Evolutionary conservation across 768 basidiomycete genomes (phyloP).

Genomic region (Trametes cinnabarina): DNA sequence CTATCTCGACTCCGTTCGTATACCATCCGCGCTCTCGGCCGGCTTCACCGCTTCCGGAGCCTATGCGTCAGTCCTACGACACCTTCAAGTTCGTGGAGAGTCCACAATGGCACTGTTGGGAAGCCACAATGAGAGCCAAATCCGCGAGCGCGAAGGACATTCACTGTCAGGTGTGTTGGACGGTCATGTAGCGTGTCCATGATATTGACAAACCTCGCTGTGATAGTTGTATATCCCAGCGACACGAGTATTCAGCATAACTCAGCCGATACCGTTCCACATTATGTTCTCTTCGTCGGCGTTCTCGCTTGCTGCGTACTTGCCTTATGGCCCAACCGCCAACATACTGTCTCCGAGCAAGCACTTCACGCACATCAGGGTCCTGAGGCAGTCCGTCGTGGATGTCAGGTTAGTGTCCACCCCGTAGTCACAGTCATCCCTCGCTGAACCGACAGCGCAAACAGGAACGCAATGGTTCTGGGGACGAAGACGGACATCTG

Average conservation of each 20-base stretch:
- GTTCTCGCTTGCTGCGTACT: slow-evolving; percentile 55
- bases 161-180: slow-evolving; percentile 30
- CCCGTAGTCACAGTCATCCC: no score
- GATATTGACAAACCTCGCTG: background rate
- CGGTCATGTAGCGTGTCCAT: background rate
- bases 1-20: slow-evolving; percentile 57
- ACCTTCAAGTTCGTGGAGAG: slow-evolving; percentile 42
- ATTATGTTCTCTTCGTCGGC: slow-evolving; percentile 56
- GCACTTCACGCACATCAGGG: slow-evolving; percentile 50
- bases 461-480: slow-evolving; percentile 45
- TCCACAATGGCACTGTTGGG: slow-evolving; percentile 51
- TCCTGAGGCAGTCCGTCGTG: slow-evolving; percentile 66
- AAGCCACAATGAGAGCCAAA: slow-evolving; percentile 33
- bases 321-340: slow-evolving; percentile 54
- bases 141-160: slow-evolving; percentile 29
- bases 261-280: slow-evolving; percentile 65
- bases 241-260: slow-evolving; percentile 56
- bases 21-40: slow-evolving; percentile 70
- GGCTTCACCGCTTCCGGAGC: slow-evolving; percentile 46
- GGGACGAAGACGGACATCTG: slow-evolving; percentile 71
- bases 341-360: slow-evolving; percentile 23
- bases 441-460: no score
- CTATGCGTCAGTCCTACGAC: slow-evolving; percentile 32
- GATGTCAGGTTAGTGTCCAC: slow-evolving; percentile 58
- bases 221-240: slow-evolving; percentile 52